A percentile compares a stretch with the other conserved stretches of the same genome.
phyloP scores from a whole-genome alignment of 108 stramenopile genomes.

The Fragilariopsis cylindrus region DNA sequence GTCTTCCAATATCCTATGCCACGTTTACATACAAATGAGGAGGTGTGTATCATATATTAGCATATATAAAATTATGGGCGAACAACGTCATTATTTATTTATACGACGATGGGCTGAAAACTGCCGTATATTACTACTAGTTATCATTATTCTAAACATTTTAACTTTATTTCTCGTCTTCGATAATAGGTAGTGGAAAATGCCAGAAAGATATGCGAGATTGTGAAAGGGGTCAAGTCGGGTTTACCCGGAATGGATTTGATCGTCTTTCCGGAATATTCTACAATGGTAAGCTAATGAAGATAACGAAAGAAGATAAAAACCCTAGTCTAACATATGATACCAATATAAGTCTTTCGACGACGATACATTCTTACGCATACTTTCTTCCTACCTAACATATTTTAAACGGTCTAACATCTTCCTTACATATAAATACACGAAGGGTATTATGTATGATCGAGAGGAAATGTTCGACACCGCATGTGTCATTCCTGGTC shows the following conservation, averaged over 20 bases:
- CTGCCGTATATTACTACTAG: no score
- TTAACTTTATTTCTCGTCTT: no score
- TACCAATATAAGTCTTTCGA: background rate
- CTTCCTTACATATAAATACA: background rate
- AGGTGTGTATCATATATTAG: slow-evolving; percentile 3
- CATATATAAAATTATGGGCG: no score
- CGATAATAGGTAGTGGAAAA: slow-evolving; percentile 46
- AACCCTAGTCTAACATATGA: no score
- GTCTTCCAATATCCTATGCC: slow-evolving; percentile 88
- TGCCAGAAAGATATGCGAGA: slow-evolving; percentile 73
- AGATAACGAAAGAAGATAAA: no score
- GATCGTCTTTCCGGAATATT: slow-evolving; percentile 82
- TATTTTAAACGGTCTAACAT: background rate
- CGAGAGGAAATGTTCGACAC: slow-evolving; percentile 85
- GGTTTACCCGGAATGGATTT: slow-evolving; percentile 83
- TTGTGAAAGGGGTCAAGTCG: slow-evolving; percentile 73
- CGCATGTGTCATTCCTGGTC: slow-evolving; percentile 70
- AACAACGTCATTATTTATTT: no score
- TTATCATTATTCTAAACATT: no score
- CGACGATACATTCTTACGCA: background rate
- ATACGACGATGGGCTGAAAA: no score
- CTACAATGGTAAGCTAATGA: slow-evolving; percentile 47
- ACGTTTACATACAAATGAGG: slow-evolving; percentile 69
- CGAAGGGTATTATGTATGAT: slow-evolving; percentile 80
- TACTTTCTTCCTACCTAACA: background rate